A percentile compares a stretch with the other conserved stretches of the same genome.
phyloP scores from a whole-genome alignment of 306 rosid species.

The Quillaja saponaria region DNA sequence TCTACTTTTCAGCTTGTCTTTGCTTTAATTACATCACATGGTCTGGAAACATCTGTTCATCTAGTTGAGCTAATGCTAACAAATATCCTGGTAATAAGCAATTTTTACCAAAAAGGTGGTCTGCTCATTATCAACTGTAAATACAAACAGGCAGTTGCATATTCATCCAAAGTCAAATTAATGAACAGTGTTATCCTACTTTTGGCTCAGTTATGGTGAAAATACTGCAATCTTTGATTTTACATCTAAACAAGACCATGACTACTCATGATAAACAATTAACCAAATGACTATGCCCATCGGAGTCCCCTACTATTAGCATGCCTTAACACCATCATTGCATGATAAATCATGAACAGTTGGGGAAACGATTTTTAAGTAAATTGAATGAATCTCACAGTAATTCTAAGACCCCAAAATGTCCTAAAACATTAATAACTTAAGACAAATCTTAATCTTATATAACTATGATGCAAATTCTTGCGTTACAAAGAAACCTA shows the following conservation, averaged over 20 bases:
- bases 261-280: too few relatives aligned
- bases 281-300: too few relatives aligned
- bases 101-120: too few relatives aligned
- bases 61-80: too few relatives aligned
- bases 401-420: not conserved
- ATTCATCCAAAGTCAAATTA: not conserved
- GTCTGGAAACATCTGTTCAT: too few relatives aligned
- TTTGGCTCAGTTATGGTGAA: not conserved
- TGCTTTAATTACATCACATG: too few relatives aligned
- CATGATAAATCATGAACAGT: slow-evolving; percentile 15
- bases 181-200: not conserved
- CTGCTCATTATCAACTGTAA: too few relatives aligned
- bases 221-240: not conserved
- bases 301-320: too few relatives aligned
- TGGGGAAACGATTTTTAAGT: slow-evolving; percentile 15
- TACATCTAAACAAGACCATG: too few relatives aligned
- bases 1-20: too few relatives aligned
- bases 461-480: not conserved
- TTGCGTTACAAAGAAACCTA: not conserved
- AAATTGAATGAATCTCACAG: slow-evolving; percentile 11
- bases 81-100: too few relatives aligned
- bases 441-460: slow-evolving; percentile 10
- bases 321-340: not conserved
- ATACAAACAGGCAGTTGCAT: not conserved
- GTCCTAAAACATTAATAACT: not conserved